A percentile compares a stretch with the other conserved stretches of the same genome.
phyloP scores from a whole-genome alignment of 208 protist species.

The Herpetomonas tarakana region DNA sequence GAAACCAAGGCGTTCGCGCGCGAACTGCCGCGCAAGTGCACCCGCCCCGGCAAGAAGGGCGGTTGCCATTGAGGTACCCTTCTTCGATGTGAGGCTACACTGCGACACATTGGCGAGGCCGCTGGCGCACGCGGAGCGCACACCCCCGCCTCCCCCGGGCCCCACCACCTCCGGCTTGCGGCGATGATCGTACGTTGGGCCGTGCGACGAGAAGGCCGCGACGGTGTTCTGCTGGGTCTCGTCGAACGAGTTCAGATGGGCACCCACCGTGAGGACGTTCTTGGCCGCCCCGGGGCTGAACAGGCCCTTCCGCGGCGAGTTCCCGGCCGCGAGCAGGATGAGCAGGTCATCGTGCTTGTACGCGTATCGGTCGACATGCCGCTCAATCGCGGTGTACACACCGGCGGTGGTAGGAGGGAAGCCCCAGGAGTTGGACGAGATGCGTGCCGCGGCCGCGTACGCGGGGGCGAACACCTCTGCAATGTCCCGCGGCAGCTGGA shows the following conservation, averaged over 20 bases:
- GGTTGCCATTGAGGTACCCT: slow-evolving; percentile 92
- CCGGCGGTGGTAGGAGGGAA: slow-evolving; percentile 12
- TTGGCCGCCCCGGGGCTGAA: slow-evolving; percentile 66
- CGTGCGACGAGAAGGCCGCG: slow-evolving; percentile 43
- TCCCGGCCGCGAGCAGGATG: slow-evolving; percentile 77
- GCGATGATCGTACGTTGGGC: slow-evolving; percentile 77
- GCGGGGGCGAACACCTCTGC: slow-evolving; percentile 50
- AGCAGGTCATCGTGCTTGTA: slow-evolving; percentile 62
- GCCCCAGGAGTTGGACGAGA: slow-evolving; percentile 91
- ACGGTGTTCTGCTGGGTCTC: slow-evolving; percentile 28
- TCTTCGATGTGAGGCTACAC: slow-evolving; percentile 34
- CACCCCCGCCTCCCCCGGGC: slow-evolving; percentile 34
- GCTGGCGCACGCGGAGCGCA: slow-evolving; percentile 39
- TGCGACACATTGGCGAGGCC: slow-evolving; percentile 7
- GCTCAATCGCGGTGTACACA: slow-evolving; percentile 62
- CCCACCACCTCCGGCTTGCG: slow-evolving; percentile 84
- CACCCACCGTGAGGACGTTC: slow-evolving; percentile 85
- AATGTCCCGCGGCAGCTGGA: slow-evolving; percentile 52
- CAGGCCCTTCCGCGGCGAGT: slow-evolving; percentile 28
- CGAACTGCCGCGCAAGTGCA: slow-evolving; percentile 86
- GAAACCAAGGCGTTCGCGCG: slow-evolving; percentile 35
- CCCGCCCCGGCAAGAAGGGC: slow-evolving; percentile 66
- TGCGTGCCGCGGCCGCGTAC: slow-evolving; percentile 59
- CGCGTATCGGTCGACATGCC: slow-evolving; percentile 57
- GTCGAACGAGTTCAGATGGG: slow-evolving; percentile 46